These are phyloP conservation scores for Escallonia rubra DNA, from an alignment of 129 eudicot species.

Conservation along the genomic window DNA sequence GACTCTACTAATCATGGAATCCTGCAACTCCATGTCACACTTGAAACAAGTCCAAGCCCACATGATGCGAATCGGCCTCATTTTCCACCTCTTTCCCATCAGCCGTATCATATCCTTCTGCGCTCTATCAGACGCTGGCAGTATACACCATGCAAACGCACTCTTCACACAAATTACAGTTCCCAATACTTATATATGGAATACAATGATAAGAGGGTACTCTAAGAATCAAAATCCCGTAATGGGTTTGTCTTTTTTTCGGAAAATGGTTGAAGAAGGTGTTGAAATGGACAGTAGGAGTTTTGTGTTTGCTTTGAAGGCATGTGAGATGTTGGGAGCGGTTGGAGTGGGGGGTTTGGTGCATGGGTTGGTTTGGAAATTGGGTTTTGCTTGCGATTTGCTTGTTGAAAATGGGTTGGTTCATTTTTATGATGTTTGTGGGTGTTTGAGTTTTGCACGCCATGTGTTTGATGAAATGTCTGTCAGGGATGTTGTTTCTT, in stretches of 20 bases:
- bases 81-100: constrained; percentile 55
- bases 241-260: constrained; percentile 42
- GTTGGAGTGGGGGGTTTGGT: constrained; percentile 33
- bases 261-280: constrained; percentile 38
- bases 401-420: constrained; percentile 55
- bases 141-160: constrained; percentile 28
- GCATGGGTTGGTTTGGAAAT: constrained; percentile 48
- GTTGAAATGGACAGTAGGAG: constrained; percentile 57
- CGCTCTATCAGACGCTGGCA: constrained; percentile 44
- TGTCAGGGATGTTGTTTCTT: constrained; percentile 60
- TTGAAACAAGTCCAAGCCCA: constrained; percentile 66
- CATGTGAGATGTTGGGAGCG: constrained; percentile 33
- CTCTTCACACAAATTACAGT: constrained; percentile 35
- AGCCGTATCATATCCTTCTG: constrained; percentile 64
- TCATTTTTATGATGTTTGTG: constrained; percentile 45
- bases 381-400: constrained; percentile 53
- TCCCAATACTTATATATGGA: constrained; percentile 68
- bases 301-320: constrained; percentile 63
- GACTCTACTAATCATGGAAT: constrained; percentile 45
- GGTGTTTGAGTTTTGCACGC: constrained; percentile 30
- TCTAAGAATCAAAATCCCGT: constrained; percentile 19
- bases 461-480: constrained; percentile 51
- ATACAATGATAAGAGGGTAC: constrained; percentile 58
- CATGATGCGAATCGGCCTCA: constrained; percentile 54
- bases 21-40: constrained; percentile 51